phyloP scores from a whole-genome alignment of 2,329 filamentous ascomycete genomes.

The Pseudogymnoascus verrucosus region DNA sequence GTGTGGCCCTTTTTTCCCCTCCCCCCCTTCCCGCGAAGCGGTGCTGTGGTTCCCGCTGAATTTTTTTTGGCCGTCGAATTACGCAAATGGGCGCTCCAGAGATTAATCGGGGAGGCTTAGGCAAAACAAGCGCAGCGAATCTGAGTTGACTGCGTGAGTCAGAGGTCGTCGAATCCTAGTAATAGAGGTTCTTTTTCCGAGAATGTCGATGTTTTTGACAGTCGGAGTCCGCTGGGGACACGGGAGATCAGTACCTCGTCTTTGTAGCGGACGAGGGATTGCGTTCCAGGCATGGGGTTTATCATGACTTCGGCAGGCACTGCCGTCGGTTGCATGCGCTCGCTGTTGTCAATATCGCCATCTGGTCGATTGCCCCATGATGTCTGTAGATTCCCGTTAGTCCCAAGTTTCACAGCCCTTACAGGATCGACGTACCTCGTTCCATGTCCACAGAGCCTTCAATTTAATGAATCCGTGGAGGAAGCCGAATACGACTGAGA shows the following conservation, averaged over 20 bases:
- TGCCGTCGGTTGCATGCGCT: constrained; percentile 38
- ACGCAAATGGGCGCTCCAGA: not conserved
- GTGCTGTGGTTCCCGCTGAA: not conserved
- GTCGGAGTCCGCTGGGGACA: not conserved
- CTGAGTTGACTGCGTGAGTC: not conserved
- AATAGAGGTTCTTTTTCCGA: not conserved
- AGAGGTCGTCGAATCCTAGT: not conserved
- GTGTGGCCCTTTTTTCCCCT: not conserved
- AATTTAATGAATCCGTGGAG: constrained; percentile 90
- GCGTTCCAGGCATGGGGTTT: constrained; percentile 36
- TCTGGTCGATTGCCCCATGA: constrained; percentile 93
- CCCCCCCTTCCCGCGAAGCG: not conserved
- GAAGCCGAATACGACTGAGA: constrained; percentile 88
- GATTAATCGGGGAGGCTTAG: not conserved
- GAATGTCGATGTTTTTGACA: not conserved
- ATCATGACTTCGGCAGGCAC: constrained; percentile 32
- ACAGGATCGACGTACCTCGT: constrained; percentile 54
- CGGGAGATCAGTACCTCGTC: constrained; percentile 28
- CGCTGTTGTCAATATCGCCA: constrained; percentile 73
- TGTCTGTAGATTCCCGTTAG: constrained; percentile 49
- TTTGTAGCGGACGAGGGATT: constrained; percentile 37
- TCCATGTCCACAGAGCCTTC: constrained; percentile 74
- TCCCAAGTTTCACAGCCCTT: constrained; percentile 5
- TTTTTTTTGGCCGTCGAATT: not conserved
- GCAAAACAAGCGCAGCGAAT: not conserved